Evolutionary conservation across 768 basidiomycete genomes (phyloP), one percentile per base, ranked within the genome.

Genomic region (Mrakia hoshinonis): DNA sequence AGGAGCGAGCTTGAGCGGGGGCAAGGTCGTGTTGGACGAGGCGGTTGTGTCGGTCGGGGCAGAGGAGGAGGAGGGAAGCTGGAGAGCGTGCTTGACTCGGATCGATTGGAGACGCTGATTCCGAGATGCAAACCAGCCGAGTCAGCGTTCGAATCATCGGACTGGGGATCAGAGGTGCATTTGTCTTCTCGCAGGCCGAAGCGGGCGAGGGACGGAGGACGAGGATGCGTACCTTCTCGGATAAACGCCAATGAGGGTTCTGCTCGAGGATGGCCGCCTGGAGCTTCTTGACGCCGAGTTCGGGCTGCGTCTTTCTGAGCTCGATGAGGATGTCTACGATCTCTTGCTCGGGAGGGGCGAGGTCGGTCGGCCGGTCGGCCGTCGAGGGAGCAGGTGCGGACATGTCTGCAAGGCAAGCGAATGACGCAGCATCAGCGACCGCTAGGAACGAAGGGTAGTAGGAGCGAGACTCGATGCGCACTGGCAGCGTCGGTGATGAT

Each of bases 201-300:
- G 20, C 10, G 46, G 20, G 46, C 46, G 46, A 47, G 20, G 46
- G 46, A 47, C 10, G 46, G 10, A 47, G 46, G 46, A 47, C 46
- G 46, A 10, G 55, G 61, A 62, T 31, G 55, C 43, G 43, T 38
- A 64, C 62, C 43, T 64, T 64, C n/a, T 64, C 62, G 4, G 24
- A 29, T n/a, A 64, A n/a, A 31, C 39, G 43, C 62, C 62, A 64
- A 39, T 48, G 39, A 4, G 62, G 62, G 6, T 64, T 47, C 43
- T 18, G 38, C 62, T 43, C 62, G 12, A 64, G 46, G 43, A 64
- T 64, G 6, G 24, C 13, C 12, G 46, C 43, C 24, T 31, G 39
- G 1, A 77, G 73, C 39, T 75, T 74, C 15, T 69, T 74, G 3
- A 68, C 70, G 9, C 65, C 39, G 38, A 77, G 58, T 9, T 38